Evolutionary conservation across 495 filamentous ascomycete genomes (phyloP).

Genomic region (Aspergillus coremiiformis): DNA sequence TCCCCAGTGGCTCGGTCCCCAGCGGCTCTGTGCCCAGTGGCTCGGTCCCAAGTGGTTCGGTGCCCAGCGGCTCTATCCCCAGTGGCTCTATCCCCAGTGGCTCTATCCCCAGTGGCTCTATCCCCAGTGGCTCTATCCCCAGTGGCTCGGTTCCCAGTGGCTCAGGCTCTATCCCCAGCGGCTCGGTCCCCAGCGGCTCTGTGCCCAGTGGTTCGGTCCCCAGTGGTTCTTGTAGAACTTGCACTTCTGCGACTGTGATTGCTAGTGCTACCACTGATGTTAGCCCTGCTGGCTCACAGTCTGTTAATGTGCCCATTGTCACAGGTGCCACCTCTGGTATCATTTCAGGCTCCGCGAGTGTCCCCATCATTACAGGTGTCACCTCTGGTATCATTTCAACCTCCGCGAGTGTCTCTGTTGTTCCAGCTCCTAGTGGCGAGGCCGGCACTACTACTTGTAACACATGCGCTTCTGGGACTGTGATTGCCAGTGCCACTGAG

Average conservation of each 20-base stretch:
- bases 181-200: not conserved
- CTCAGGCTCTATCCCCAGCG: not conserved
- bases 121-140: too few relatives aligned
- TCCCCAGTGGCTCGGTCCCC: too few relatives aligned
- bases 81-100: too few relatives aligned
- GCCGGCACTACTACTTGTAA: slow-evolving; percentile 14
- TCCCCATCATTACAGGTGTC: not conserved
- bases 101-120: too few relatives aligned
- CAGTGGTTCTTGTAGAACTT: slow-evolving; percentile 10
- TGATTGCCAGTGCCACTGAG: slow-evolving; percentile 5
- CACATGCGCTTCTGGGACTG: slow-evolving; percentile 12
- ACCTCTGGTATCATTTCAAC: not conserved
- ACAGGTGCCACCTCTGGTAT: not conserved
- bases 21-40: slow-evolving; percentile 9
- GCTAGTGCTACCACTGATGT: slow-evolving; percentile 1
- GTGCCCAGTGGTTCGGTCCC: not conserved
- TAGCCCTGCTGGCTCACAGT: not conserved
- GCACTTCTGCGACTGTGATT: slow-evolving; percentile 12
- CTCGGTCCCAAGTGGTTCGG: slow-evolving; percentile 1
- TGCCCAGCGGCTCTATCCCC: too few relatives aligned
- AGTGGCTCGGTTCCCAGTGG: not conserved
- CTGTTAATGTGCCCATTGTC: not conserved
- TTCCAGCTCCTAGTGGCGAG: slow-evolving; percentile 5
- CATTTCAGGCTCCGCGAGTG: too few relatives aligned
- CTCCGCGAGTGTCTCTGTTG: not conserved